Base-by-base conservation (phyloP, 257 asterid species). In the Forsythia suspensa region DNA sequence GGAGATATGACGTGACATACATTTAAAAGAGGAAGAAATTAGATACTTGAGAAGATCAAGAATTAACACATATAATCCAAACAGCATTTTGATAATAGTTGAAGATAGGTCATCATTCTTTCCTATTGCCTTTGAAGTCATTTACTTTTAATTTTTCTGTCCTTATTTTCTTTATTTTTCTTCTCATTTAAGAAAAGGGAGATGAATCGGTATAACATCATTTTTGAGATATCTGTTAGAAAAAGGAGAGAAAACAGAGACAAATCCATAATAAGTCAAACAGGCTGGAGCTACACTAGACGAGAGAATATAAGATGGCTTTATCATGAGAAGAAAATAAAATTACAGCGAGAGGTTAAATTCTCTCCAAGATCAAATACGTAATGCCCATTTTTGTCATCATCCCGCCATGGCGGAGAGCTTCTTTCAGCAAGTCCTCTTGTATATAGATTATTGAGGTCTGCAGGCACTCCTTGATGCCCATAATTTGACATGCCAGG, bases 361-460 rank as follows among this genome's bases (percentile, higher is more conserved):
- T 87, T 87, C 82, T 87, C 91, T 76, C 91, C 91, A 85, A 87
- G 89, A 85, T 81, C 89, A 87, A 87, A 87, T 38, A 85, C 75
- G 83, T 85, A 87, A 87, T 87, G 89, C 80, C 91, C 91, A 85
- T 87, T 89, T 86, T 87, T 87, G 84, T 87, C 88, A 69, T 87
- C 91, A 63, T 87, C 87, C 82, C 91, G 86, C 88, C 86, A 76
- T 16, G 91, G 91, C 76, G 91, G 91, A 80, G 91, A 87, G 85
- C 89, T 86, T 87, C 86, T 85, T 79, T 87, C 89, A 85, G 89
- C 84, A 85, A 80, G 77, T 72, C 81, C 87, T 82, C 80, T 85
- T 66, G 80, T 72, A 81, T 83, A 83, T 66, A 77, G 77, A 83
- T 78, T 81, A 73, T 85, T 84, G 78, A 81, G 87, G 74, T 85